Base-by-base conservation (phyloP, 768 basidiomycete genomes). In the Termitomyces sp. region DNA sequence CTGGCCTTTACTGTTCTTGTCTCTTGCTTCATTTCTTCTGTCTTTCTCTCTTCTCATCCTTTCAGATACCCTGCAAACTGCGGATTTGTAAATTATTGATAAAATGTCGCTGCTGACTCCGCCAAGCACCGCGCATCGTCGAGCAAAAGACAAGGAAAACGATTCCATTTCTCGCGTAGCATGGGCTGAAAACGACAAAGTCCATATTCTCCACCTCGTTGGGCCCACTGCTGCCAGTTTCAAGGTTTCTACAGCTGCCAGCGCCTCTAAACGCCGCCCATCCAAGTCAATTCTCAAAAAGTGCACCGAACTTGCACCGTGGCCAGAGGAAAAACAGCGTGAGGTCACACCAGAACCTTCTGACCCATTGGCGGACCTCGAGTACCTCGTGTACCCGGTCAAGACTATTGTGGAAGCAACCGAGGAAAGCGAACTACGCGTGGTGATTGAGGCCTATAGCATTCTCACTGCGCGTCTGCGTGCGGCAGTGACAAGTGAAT, bases 271-370 rank as follows among this genome's bases (percentile, higher is more conserved):
- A 47, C 66, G 71, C 15, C 72, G 62, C 14, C 87, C 87, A 0
- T 53, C 69, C 21, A 87, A 79, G 59, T 88, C 90, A 7, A 91
- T 91, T 55, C 77, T 92, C 35, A 92, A 91, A 70, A 81, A 77
- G 61, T 63, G 60, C 48, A 63, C 73, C 24, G 58, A 62, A 9
- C 56, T 67, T 21, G 69, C 78, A 21, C 66, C 76, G 1, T 64
- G 75, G 3, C 73, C 80, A n/a, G 72, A 77, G 47, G 68, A 65
- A n/a, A 70, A 68, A 24, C 67, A 71, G 50, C 80, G 89, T 54
- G 83, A 89, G 54, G 68, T 75, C 14, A 92, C 90, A 0, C 91
- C 90, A n/a, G 90, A 90, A 62, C 90, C 91, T 2, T 69, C 71
- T 2, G 81, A 84, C 62, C 87, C 88, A 11, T 75, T 90, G 17